Percentiles rank a stretch among this genome's conserved stretches.
Evolutionary conservation across 1,139 yeast genomes (phyloP).

Genomic region (Maudiozyma humilis): DNA sequence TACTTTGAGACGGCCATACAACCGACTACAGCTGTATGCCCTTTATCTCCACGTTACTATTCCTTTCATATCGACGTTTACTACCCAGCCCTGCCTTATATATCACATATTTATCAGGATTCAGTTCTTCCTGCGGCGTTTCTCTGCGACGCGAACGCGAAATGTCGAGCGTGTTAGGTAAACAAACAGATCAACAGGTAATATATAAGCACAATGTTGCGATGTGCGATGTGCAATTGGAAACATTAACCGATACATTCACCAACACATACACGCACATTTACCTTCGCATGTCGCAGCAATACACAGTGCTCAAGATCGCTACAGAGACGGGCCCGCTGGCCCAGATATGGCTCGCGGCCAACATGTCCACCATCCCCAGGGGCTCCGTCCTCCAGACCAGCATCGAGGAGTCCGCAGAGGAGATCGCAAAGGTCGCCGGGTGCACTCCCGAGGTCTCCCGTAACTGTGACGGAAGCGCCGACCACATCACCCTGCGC

Average conservation of each 20-base stretch:
- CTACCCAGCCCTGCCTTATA: no score
- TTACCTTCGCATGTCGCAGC: slow-evolving; percentile 8
- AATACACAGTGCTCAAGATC: slow-evolving; percentile 4
- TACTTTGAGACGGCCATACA: no score
- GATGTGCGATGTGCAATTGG: slow-evolving; percentile 21
- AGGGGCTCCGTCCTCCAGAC: slow-evolving; percentile 70
- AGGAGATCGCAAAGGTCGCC: slow-evolving; percentile 36
- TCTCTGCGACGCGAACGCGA: no score
- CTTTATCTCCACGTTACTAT: no score
- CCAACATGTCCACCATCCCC: slow-evolving; percentile 71
- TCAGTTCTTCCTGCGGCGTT: no score
- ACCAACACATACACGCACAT: slow-evolving; percentile 31
- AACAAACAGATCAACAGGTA: no score
- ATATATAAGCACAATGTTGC: neutral
- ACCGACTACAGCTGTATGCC: no score
- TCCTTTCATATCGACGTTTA: no score
- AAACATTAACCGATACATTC: slow-evolving; percentile 31
- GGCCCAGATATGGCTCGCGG: slow-evolving; percentile 91
- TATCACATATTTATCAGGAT: no score
- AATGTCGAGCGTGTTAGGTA: no score
- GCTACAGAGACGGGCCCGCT: slow-evolving; percentile 65
- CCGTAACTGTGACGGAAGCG: slow-evolving; percentile 5
- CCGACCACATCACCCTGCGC: slow-evolving; percentile 59
- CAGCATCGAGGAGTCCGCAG: slow-evolving; percentile 60
- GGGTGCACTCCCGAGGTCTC: slow-evolving; percentile 22